phyloP scores from a whole-genome alignment of 2,329 filamentous ascomycete genomes.

The Thermochaetoides dissita region DNA sequence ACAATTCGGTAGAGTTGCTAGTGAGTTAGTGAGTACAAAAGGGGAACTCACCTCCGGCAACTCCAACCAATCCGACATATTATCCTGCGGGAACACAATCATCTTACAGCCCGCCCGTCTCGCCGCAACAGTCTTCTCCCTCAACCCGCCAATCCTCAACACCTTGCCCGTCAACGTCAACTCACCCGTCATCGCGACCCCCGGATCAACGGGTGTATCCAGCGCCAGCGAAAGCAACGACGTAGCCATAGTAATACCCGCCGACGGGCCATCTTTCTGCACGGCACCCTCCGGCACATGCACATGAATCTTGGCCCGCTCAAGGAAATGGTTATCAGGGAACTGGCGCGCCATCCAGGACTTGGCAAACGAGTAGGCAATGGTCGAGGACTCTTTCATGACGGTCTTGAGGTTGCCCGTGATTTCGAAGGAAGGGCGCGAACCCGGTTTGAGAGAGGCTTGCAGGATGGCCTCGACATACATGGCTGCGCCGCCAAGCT shows the following conservation, averaged over 20 bases:
- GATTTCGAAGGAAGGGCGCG: conserved; percentile 68
- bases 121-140: conserved; percentile 95
- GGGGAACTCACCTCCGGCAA: conserved; percentile 66
- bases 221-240: conserved; percentile 75
- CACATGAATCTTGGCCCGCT: conserved; percentile 86
- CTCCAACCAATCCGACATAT: conserved; percentile 93
- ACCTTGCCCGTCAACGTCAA: conserved; percentile 95
- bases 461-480: conserved; percentile 97
- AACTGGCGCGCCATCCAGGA: conserved; percentile 72
- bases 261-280: conserved; percentile 83
- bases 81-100: conserved; percentile 90
- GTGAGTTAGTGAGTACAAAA: neutral
- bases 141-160: conserved; percentile 77
- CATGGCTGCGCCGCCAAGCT: conserved; percentile 88
- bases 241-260: conserved; percentile 97
- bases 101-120: conserved; percentile 82
- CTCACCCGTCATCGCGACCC: conserved; percentile 95
- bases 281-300: conserved; percentile 96
- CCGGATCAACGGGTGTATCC: conserved; percentile 63
- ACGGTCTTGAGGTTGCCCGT: conserved; percentile 91
- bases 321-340: conserved; percentile 86
- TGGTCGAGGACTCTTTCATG: conserved; percentile 94
- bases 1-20: too few relatives aligned
- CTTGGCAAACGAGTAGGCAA: conserved; percentile 94
- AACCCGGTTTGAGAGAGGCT: conserved; percentile 58